Conservation (phyloP, 2,329 filamentous ascomycete species). For the Fusarium caatingaense region DNA sequence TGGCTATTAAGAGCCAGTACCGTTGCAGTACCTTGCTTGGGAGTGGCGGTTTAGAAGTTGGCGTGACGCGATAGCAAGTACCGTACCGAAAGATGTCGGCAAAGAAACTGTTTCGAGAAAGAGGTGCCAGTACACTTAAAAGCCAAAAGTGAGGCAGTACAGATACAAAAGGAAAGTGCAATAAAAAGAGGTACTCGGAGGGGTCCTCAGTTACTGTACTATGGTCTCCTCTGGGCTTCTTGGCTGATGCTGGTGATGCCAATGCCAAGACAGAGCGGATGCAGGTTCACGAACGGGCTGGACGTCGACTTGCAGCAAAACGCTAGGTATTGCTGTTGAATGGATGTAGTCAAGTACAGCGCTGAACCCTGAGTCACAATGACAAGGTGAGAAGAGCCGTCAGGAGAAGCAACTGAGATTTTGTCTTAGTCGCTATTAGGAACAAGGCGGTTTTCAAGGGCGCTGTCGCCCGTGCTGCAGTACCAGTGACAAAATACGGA, state of each 20-base stretch:
- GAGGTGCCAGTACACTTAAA: slow-evolving; percentile 14
- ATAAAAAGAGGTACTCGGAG: background rate
- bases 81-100: slow-evolving; percentile 17
- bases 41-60: slow-evolving; percentile 31
- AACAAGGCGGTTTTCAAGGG: slow-evolving; percentile 26
- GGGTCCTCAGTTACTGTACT: slow-evolving; percentile 1
- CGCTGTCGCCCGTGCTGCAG: slow-evolving; percentile 38
- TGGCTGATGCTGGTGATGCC: slow-evolving; percentile 37
- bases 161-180: background rate
- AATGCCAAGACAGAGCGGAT: slow-evolving; percentile 36
- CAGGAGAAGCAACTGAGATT: background rate
- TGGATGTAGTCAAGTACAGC: background rate
- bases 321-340: slow-evolving; percentile 12
- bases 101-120: slow-evolving; percentile 18
- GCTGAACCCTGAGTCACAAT: slow-evolving; percentile 9
- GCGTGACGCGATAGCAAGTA: slow-evolving; percentile 8
- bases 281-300: slow-evolving; percentile 36
- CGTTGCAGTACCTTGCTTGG: slow-evolving; percentile 9
- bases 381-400: slow-evolving; percentile 3
- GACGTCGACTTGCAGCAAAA: slow-evolving; percentile 32
- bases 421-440: slow-evolving; percentile 38
- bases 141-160: background rate
- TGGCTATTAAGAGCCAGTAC: slow-evolving; percentile 27
- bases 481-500: slow-evolving; percentile 31
- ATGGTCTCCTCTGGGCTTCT: slow-evolving; percentile 13